Percentiles rank a stretch among this genome's conserved stretches.
Conservation (phyloP, 371 early-diverging fungal species). For the Actinomortierella wolfii region DNA sequence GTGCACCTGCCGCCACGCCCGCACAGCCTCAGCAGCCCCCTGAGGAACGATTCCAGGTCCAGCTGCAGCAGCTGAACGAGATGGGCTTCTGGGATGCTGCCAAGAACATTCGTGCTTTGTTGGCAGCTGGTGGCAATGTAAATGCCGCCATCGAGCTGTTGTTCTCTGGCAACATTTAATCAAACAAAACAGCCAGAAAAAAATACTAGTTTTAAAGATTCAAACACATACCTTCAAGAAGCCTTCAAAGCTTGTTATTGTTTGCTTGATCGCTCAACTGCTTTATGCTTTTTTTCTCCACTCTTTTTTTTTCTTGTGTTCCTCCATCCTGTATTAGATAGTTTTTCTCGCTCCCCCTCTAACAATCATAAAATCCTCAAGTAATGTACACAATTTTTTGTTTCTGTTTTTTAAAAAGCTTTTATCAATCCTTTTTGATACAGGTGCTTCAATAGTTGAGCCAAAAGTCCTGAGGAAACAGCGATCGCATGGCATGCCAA, state of each 20-base stretch:
- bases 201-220: neutral
- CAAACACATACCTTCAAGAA: too few relatives aligned
- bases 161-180: conserved; percentile 48
- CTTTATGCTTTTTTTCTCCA: too few relatives aligned
- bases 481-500: conserved; percentile 70
- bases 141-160: conserved; percentile 92
- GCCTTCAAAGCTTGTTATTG: too few relatives aligned
- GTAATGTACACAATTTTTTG: too few relatives aligned
- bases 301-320: too few relatives aligned
- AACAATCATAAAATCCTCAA: too few relatives aligned
- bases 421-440: too few relatives aligned
- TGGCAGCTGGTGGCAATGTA: conserved; percentile 88
- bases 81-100: conserved; percentile 96
- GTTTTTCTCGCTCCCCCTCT: too few relatives aligned
- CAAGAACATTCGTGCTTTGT: conserved; percentile 89
- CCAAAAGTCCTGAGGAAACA: conserved; percentile 74
- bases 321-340: too few relatives aligned
- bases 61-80: conserved; percentile 92
- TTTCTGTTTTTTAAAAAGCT: too few relatives aligned
- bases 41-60: conserved; percentile 89
- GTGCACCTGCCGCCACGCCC: conserved; percentile 48
- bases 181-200: neutral
- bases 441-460: conserved; percentile 65
- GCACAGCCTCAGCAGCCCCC: conserved; percentile 68
- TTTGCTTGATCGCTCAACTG: too few relatives aligned